phyloP scores from a whole-genome alignment of 192 early-diverging fungal genomes.

The Gonapodya sp. region DNA sequence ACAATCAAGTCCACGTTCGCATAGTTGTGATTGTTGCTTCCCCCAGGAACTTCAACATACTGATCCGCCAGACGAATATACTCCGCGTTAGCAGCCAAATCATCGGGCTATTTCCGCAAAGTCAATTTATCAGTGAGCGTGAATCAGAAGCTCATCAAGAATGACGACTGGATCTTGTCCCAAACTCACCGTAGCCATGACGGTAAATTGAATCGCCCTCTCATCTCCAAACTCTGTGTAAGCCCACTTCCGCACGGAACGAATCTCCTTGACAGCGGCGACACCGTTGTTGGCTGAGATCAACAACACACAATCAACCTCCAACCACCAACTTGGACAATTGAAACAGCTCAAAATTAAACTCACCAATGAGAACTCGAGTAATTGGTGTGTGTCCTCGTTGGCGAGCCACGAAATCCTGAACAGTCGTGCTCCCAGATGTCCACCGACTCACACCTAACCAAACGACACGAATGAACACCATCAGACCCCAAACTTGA shows the following conservation, averaged over 20 bases:
- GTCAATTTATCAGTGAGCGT: not conserved
- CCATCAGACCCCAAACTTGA: not conserved
- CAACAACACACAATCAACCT: not conserved
- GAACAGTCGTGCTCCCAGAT: slow-evolving; percentile 17
- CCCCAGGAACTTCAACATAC: slow-evolving; percentile 96
- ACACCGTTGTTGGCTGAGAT: slow-evolving; percentile 90
- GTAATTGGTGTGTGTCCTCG: slow-evolving; percentile 78
- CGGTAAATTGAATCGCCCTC: slow-evolving; percentile 88
- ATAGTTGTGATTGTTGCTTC: slow-evolving; percentile 98
- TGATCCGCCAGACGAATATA: slow-evolving; percentile 99
- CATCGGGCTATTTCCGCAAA: slow-evolving; percentile 54
- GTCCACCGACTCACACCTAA: slow-evolving; percentile 6
- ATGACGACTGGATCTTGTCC: too few relatives aligned
- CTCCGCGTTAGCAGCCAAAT: slow-evolving; percentile 94
- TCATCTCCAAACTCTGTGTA: slow-evolving; percentile 98
- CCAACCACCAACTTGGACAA: not conserved
- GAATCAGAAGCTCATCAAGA: too few relatives aligned
- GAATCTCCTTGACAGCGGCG: slow-evolving; percentile 97
- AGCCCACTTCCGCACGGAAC: slow-evolving; percentile 95
- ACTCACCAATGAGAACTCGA: slow-evolving; percentile 69
- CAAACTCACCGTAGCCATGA: slow-evolving; percentile 47
- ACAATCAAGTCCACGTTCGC: slow-evolving; percentile 97
- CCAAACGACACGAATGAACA: not conserved
- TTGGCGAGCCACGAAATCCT: slow-evolving; percentile 12
- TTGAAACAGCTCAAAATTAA: not conserved